These are phyloP conservation scores for Didymella arachidicola DNA, from an alignment of 2,329 filamentous ascomycete species.

Conservation along the genomic window DNA sequence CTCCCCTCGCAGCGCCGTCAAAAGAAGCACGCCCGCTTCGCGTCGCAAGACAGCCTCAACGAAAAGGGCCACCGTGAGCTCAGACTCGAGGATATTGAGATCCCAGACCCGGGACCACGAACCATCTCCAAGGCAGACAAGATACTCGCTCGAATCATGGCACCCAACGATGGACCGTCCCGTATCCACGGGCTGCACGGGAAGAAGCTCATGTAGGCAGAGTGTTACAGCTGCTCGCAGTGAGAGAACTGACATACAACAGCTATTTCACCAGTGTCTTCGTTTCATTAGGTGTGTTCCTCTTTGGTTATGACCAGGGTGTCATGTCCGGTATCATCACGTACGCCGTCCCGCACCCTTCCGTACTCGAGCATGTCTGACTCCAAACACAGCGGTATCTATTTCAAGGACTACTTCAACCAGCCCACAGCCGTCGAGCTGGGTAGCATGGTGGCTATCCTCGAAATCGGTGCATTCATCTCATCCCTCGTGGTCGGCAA, in stretches of 20 bases:
- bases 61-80: conserved; percentile 55
- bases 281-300: conserved; percentile 83
- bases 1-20: conserved; percentile 57
- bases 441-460: conserved; percentile 96
- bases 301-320: conserved; percentile 90
- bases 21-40: conserved; percentile 75
- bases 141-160: conserved; percentile 84
- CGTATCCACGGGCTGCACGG: conserved; percentile 92
- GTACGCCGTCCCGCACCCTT: conserved; percentile 56
- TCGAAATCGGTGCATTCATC: conserved; percentile 92
- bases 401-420: conserved; percentile 92
- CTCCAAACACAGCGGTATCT: conserved; percentile 70
- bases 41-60: conserved; percentile 56
- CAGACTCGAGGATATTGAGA: conserved; percentile 77
- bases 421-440: conserved; percentile 87
- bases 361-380: conserved; percentile 38
- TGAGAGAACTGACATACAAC: conserved; percentile 26
- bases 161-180: conserved; percentile 71
- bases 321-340: conserved; percentile 83
- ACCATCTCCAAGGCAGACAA: conserved; percentile 72
- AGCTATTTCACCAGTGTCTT: conserved; percentile 96
- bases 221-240: neutral
- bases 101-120: conserved; percentile 73
- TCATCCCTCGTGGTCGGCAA: conserved; percentile 86
- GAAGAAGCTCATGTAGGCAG: conserved; percentile 84